A percentile compares a stretch with the other conserved stretches of the same genome.
These are phyloP conservation scores for Venturia carpophila DNA, from an alignment of 2,329 filamentous ascomycete genomes.

Conservation along the genomic window DNA sequence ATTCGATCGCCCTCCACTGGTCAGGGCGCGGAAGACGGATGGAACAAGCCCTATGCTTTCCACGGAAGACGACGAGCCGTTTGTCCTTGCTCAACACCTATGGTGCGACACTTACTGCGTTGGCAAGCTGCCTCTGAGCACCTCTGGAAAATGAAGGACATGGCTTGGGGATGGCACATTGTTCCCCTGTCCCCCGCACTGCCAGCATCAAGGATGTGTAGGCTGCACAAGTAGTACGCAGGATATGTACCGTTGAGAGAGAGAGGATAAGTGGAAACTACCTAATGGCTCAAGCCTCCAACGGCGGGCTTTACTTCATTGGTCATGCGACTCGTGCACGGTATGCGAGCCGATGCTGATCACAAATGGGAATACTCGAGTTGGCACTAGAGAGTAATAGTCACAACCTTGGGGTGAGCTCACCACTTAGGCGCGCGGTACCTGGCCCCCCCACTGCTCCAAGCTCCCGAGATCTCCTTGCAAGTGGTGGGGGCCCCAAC, in stretches of 20 bases:
- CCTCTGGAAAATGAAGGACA: not conserved
- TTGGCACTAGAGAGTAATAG: not conserved
- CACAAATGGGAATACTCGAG: not conserved
- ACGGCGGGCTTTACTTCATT: not conserved
- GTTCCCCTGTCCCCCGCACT: conserved; percentile 2
- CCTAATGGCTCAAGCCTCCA: not conserved
- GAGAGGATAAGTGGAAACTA: not conserved
- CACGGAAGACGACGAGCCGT: not conserved
- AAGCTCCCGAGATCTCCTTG: not conserved
- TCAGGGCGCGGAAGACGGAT: not conserved
- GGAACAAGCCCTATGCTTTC: not conserved
- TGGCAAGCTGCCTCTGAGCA: not conserved
- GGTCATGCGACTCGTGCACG: not conserved
- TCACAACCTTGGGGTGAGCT: no score
- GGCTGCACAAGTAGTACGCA: not conserved
- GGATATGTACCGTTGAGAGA: not conserved
- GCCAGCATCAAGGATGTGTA: conserved; percentile 5
- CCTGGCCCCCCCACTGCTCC: not conserved
- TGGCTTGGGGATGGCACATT: not conserved
- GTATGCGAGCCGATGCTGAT: conserved; percentile 1
- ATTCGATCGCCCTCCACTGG: not conserved
- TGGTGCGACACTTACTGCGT: not conserved
- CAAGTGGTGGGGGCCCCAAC: not conserved
- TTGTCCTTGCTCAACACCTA: not conserved
- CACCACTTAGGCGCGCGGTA: no score